Evolutionary conservation across 1,284 basidiomycete genomes (phyloP), one percentile per base, ranked within the genome.

Genomic region (Rhodotorula sp.): DNA sequence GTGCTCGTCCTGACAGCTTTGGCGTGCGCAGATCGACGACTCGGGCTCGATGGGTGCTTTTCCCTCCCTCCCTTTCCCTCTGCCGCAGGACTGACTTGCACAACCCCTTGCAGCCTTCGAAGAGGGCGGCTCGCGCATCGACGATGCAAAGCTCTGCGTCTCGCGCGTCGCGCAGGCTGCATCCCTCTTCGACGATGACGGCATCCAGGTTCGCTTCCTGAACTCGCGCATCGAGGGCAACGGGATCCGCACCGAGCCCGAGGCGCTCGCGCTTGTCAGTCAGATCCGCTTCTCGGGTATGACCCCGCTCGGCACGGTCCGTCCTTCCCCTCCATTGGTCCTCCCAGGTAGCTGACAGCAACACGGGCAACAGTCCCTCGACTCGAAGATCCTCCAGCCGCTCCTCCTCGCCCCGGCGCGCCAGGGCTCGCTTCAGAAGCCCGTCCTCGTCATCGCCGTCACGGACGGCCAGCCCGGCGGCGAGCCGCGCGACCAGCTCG

Each of bases 381-480:
- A 80, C 66, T 76, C 80, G 57, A 84, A 84, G 79, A 79, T 85
- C 70, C 72, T 85, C 41, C 80, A 83, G 73, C 84, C 84, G 37
- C 75, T 83, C 36, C 78, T 85, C 7, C 74, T 84, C 41, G 80
- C 78, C 27, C 83, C 83, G 13, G 83, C 83, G 32, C 77, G 80
- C 46, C 22, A n/a, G 9, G 48, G 29, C 61, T 13, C 29, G 46
- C 78, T 85, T 17, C 78, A 83, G 72, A 85, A 85, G 78, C 84
- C 84, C 15, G 77, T 85, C 25, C 72, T 84, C 39, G 78, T 84
- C 75, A 81, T 85, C 69, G 74, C 78, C 64, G 66, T 71, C 27
- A 71, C 64, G 19, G 70, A 71, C 39, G 70, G 70, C 34, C 54
- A 59, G 32, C 66, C 62, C 48, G 57, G 46, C 41, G 56, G 61